Conservation (phyloP, 371 early-diverging fungal species). For the Apophysomyces variabilis region DNA sequence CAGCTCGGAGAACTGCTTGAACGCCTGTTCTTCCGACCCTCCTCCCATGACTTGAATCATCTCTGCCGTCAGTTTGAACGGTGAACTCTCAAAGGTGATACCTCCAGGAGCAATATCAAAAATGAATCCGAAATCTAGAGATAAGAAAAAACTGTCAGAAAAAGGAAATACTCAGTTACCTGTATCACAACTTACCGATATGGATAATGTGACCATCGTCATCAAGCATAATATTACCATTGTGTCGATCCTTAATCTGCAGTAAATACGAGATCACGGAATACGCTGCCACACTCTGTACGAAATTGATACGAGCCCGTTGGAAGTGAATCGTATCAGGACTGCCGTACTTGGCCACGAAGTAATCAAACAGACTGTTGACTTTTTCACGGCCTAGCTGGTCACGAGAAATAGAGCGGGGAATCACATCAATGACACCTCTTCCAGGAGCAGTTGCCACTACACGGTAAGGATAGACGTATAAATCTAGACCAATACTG, state of each 20-base stretch:
- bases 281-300: constrained; percentile 97
- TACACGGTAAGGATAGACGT: constrained; percentile 97
- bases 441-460: constrained; percentile 98
- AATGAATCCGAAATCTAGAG: constrained; percentile 98
- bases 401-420: constrained; percentile 98
- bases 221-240: constrained; percentile 99
- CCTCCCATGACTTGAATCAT: constrained; percentile 98
- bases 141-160: neutral
- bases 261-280: constrained; percentile 96
- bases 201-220: constrained; percentile 98
- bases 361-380: constrained; percentile 96
- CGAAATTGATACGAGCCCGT: constrained; percentile 94
- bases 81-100: constrained; percentile 96
- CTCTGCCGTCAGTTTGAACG: constrained; percentile 98
- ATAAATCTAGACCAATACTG: constrained; percentile 91
- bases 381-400: constrained; percentile 98
- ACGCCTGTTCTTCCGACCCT: constrained; percentile 80
- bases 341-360: constrained; percentile 94
- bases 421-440: constrained; percentile 99
- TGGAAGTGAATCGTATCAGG: constrained; percentile 90
- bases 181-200: constrained; percentile 69
- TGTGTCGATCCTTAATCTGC: constrained; percentile 99
- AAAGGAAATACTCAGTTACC: neutral
- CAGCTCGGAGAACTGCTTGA: constrained; percentile 87
- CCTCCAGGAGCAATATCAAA: constrained; percentile 99